Base-by-base conservation (phyloP, 805 yeast genomes). In the Yarrowia bubula region DNA sequence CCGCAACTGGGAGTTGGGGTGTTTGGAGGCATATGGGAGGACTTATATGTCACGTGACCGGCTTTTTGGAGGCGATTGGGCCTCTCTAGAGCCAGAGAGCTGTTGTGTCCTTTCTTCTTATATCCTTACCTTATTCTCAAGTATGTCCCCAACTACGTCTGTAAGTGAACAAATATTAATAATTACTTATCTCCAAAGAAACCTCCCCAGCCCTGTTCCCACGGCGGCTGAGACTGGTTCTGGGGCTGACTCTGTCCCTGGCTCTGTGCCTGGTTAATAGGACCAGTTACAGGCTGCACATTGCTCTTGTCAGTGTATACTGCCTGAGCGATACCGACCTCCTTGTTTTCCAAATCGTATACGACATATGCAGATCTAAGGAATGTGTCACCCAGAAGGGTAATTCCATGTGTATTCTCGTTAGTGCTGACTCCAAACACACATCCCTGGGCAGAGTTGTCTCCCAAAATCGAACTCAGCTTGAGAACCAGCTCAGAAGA, bases 281-380 rank as follows among this genome's bases (percentile, higher is more conserved):
- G 28, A 2, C 58, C 58, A 2, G 58, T 37, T 14, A 51, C 58
- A 8, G 58, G 35, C 32, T 37, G 42, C 1, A 51, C 58, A 13
- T 51, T 37, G 9, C 43, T 8, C 8, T 71, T 65, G 31, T 60
- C 66, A 66, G 70, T 68, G 64, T 51, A 69, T n/a, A 63, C 67
- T 44, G 83, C 80, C 65, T 79, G 82, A 14, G 87, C 91, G 62
- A 89, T 67, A 0, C 87, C 83, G 37, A 87, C 76, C 70, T 83
- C 79, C 48, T 72, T 73, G 69, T 81, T 81, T 17, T 86, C 89
- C 58, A 87, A 75, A 72, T 89, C 90, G 73, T 81, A 86, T 11
- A 86, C 90, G 32, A 83, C 81, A 71, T 88, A 89, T 3, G 86
- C 87, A 41, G 83, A 80, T 61, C 89, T 78, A 67, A 89, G 75